Evolutionary conservation across 352 stramenopile species (phyloP), one percentile per base, ranked within the genome.

Genomic region (Phytophthora sp.): DNA sequence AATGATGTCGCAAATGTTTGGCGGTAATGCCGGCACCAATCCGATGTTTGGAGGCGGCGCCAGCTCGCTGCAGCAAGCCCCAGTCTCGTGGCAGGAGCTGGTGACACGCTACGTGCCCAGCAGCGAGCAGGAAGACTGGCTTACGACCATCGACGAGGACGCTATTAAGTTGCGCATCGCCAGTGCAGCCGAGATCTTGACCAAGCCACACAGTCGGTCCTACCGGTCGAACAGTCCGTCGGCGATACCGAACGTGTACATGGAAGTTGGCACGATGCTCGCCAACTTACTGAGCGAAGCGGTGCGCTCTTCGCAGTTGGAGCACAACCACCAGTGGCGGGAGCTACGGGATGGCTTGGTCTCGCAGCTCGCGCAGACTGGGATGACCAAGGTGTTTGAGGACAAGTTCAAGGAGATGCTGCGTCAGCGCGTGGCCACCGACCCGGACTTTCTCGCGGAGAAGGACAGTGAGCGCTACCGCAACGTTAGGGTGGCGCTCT

Each of bases 1-100:
- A 0, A 93, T 94, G 86, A 92, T 94, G 84, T 81, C 76, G 16
- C 84, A 94, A 65, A 94, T 94, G 76, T 82, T 94, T 21, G 79
- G 82, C 46, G 53, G 31, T 16, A 71, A 59, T 44, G 70, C 52
- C 18, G 62, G 63, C 21, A 41, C 44, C 44, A 80, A 79, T 52
- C 53, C 66, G 11, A 64, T 80, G 26, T 65, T 73, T 7, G 53
- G 66, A 31, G 51, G 59, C 0, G 63, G 59, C 2, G 56, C 70
- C 33, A 70, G 57, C n/a, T 54, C 46, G 15, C 33, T 41, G 16
- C 46, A 54, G 46, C 46, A 41, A 41, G 46, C 58, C 7, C 63
- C 64, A 58, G 67, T 80, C 12, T 76, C 82, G 49, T 90, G 82
- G 84, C 79, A 92, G 53, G 86, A 94, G 42, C 67, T 92, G 12